Base-by-base conservation (phyloP, 805 yeast species). In the Myxozyma nipponensis region DNA sequence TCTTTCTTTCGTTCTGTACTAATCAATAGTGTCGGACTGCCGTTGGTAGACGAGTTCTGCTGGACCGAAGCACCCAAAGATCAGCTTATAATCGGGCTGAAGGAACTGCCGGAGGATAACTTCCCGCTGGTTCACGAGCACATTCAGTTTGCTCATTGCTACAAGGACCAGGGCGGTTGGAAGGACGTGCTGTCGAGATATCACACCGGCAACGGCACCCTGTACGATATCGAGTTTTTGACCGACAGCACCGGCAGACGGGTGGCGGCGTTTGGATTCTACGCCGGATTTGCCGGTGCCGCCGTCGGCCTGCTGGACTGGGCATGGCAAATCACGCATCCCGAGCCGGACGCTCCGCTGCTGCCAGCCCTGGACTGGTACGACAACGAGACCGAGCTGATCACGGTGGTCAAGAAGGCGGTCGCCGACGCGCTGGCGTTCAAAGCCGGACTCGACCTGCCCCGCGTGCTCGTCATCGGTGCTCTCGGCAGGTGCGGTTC, bases 201-300 rank as follows among this genome's bases (percentile, higher is more conserved):
- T 75, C 95, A 95, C 45, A 83, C 78, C 36, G 99, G 99, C 44
- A 79, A 85, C 52, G 98, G 98, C 62, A 77, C 79, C 13, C 77
- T 93, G 60, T 93, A 93, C 68, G 99, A 93, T 68, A 75, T 93
- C 60, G 99, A 93, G 73, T 93, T 93, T 66, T 75, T 93, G 68
- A 95, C 86, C 69, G 88, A 93, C 68, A 96, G 85, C 62, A 82
- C 80, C 65, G 98, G 98, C 32, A 86, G 98, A 76, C 86, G 99
- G 72, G 99, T 93, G 25, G 99, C 99, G 40, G 98, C 98, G 6
- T 93, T 93, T 67, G 99, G 99, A n/a, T 93, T 80, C 76, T 91
- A 91, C 69, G 98, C 99, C 40, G 99, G 99, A n/a, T 93, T 93
- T 68, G 98, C 98, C 4, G 99, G 99, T 64, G 98, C 99, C 32